Evolutionary conservation across 257 asterid species (phyloP).

Genomic region (Solanum arcanum): DNA sequence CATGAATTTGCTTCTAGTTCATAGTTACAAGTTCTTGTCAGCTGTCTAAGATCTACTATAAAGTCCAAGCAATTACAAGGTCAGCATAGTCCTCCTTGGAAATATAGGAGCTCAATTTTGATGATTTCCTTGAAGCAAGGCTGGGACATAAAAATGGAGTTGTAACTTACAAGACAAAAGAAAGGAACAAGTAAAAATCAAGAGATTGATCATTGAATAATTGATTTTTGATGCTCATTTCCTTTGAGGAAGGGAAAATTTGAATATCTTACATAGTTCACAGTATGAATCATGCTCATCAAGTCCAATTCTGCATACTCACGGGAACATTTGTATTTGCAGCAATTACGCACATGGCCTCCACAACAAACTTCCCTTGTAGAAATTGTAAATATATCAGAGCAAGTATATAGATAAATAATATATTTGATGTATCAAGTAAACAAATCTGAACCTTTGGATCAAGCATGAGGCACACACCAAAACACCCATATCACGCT

Average conservation of each 20-base stretch:
- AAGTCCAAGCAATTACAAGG: neutral
- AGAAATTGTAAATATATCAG: conserved; percentile 31
- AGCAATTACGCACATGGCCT: conserved; percentile 85
- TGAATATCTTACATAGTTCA: conserved; percentile 69
- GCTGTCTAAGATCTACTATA: neutral
- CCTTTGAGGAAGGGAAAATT: neutral
- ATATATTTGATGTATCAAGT: neutral
- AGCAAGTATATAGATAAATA: conserved; percentile 6
- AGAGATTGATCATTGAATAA: neutral
- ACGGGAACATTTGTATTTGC: conserved; percentile 84
- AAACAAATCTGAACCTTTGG: conserved; percentile 58
- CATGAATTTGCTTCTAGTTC: neutral
- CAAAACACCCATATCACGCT: conserved; percentile 96
- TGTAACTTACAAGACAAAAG: neutral
- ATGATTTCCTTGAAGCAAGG: neutral
- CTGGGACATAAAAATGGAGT: neutral
- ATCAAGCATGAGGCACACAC: conserved; percentile 88
- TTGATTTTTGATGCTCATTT: neutral
- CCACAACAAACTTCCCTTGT: conserved; percentile 88
- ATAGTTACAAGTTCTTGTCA: neutral
- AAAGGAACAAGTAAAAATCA: neutral
- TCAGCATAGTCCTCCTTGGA: neutral
- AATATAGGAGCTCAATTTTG: neutral
- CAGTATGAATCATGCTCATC: conserved; percentile 79
- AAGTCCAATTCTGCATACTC: conserved; percentile 84